These are phyloP conservation scores for Platanus orientalis DNA, from an alignment of 164 flowering plant genomes.

Conservation along the genomic window DNA sequence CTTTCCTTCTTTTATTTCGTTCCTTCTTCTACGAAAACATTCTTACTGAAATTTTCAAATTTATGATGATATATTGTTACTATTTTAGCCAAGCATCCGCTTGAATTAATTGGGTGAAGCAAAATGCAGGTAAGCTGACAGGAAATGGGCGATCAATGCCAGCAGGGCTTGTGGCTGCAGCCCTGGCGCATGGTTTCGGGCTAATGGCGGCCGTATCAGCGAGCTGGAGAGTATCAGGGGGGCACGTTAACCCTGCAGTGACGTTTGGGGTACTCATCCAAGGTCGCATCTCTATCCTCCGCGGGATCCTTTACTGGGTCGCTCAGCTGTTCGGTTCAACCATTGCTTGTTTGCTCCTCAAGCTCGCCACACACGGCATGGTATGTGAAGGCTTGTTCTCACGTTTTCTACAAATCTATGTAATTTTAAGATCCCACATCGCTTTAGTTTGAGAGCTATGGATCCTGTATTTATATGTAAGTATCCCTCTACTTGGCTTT, in stretches of 20 bases:
- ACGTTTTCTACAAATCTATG: too few species aligned
- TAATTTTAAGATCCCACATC: too few species aligned
- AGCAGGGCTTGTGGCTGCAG: conserved; percentile 35
- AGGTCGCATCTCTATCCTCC: conserved; percentile 36
- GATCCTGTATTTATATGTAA: too few species aligned
- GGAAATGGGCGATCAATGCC: conserved; percentile 32
- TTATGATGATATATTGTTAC: too few species aligned
- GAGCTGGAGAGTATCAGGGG: conserved; percentile 43
- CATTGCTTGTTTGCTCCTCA: conserved; percentile 39
- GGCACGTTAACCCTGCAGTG: conserved; percentile 50
- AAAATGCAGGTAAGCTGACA: conserved; percentile 40
- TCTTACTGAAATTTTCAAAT: too few species aligned
- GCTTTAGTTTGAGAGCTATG: too few species aligned
- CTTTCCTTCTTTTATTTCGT: too few species aligned
- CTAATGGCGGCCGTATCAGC: conserved; percentile 46
- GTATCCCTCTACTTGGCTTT: too few species aligned
- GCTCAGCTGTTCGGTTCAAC: conserved; percentile 42
- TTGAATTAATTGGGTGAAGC: too few species aligned
- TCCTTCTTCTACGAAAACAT: too few species aligned
- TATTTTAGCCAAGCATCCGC: too few species aligned
- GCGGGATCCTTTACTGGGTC: conserved; percentile 40
- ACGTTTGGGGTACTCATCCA: conserved; percentile 55
- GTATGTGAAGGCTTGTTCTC: too few species aligned
- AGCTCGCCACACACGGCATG: conserved; percentile 37
- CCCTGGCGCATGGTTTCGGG: conserved; percentile 39